Percentiles rank a stretch among this genome's conserved stretches.
Conservation (phyloP, 2,329 filamentous ascomycete genomes). For the Fusarium miscanthi region DNA sequence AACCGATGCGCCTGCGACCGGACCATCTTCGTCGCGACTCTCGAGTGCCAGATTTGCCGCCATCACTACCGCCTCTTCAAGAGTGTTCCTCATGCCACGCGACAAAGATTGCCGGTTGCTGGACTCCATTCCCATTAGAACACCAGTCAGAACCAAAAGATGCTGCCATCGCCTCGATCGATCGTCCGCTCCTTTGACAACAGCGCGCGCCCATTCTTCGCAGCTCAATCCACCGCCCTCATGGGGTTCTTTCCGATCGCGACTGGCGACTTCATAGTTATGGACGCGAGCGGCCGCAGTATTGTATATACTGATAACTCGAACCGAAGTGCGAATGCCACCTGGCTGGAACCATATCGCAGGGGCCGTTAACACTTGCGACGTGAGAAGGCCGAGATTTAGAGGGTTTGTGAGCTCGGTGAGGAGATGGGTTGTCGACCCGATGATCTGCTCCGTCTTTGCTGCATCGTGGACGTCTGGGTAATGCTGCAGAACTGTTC, state of each 20-base stretch:
- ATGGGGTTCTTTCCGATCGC: conserved; percentile 45
- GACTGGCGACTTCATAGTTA: conserved; percentile 57
- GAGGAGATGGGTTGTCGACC: conserved; percentile 74
- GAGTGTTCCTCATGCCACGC: conserved; percentile 69
- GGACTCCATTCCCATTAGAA: conserved; percentile 80
- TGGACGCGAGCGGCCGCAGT: conserved; percentile 69
- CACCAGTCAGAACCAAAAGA: conserved; percentile 79
- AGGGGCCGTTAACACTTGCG: conserved; percentile 76
- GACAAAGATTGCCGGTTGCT: conserved; percentile 73
- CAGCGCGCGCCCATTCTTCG: conserved; percentile 67
- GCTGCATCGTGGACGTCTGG: conserved; percentile 63
- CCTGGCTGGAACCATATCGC: conserved; percentile 74
- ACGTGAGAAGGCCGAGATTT: conserved; percentile 78
- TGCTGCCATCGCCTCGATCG: conserved; percentile 82
- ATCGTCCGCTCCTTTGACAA: conserved; percentile 68
- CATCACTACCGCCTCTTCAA: conserved; percentile 79
- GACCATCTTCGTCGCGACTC: conserved; percentile 54
- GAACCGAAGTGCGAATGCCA: conserved; percentile 70
- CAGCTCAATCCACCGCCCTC: conserved; percentile 59
- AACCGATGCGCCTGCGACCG: conserved; percentile 62
- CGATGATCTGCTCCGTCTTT: conserved; percentile 68
- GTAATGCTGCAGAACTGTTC: conserved; percentile 71
- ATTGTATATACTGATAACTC: conserved; percentile 78
- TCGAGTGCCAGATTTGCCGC: conserved; percentile 82
- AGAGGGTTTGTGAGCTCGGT: conserved; percentile 78